Percentiles rank a stretch among this genome's conserved stretches.
Conservation (phyloP, 1,139 yeast genomes). For the Taiozyma sp. region DNA sequence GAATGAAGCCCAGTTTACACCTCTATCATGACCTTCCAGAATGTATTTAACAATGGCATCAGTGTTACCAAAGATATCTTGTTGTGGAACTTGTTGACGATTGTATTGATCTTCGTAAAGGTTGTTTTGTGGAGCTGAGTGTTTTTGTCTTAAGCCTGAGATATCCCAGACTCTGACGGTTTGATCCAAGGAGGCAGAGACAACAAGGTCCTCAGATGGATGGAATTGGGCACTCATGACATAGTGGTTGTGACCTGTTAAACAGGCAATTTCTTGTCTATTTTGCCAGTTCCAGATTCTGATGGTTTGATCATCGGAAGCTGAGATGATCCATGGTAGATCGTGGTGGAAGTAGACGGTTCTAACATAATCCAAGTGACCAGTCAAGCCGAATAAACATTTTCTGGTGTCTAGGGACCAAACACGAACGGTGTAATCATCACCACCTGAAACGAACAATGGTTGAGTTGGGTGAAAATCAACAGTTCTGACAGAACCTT, state of each 20-base stretch:
- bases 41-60: conserved; percentile 95
- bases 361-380: conserved; percentile 94
- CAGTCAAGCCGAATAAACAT: conserved; percentile 83
- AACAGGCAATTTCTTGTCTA: conserved; percentile 93
- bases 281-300: conserved; percentile 99
- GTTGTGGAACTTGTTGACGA: conserved; percentile 68
- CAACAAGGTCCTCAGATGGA: conserved; percentile 90
- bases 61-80: conserved; percentile 89
- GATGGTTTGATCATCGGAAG: conserved; percentile 97
- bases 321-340: conserved; percentile 94
- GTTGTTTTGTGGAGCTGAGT: conserved; percentile 64
- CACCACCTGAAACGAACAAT: conserved; percentile 94
- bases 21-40: conserved; percentile 96
- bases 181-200: conserved; percentile 94
- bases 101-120: conserved; percentile 70
- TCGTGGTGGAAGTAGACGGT: conserved; percentile 94
- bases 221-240: conserved; percentile 99
- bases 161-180: conserved; percentile 99
- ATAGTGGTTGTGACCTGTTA: conserved; percentile 97
- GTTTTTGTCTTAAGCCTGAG: conserved; percentile 90
- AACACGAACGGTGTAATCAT: conserved; percentile 90
- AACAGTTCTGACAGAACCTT: conserved; percentile 94
- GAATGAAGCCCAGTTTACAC: conserved; percentile 98
- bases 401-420: conserved; percentile 94
- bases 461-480: conserved; percentile 99